phyloP scores from a whole-genome alignment of 768 basidiomycete species.

The Lepiota venenata region DNA sequence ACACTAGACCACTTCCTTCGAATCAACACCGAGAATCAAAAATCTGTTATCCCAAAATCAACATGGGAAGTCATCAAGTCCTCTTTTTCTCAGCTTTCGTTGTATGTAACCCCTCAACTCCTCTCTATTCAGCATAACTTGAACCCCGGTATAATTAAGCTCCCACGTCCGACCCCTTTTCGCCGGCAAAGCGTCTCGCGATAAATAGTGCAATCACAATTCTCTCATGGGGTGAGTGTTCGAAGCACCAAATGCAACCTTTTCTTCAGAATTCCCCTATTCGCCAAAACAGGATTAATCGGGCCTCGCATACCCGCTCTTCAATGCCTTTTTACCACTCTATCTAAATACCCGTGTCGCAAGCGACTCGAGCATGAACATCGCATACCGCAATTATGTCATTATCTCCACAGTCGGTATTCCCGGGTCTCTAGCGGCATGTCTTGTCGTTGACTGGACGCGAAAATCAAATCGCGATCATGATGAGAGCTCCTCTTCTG shows the following conservation, averaged over 20 bases:
- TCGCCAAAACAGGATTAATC: conserved; percentile 29
- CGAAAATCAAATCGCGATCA: conserved; percentile 21
- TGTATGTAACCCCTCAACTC: conserved; percentile 26
- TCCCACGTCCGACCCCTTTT: conserved; percentile 51
- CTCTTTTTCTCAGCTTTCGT: conserved; percentile 35
- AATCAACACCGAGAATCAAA: conserved; percentile 22
- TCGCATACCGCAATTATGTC: conserved; percentile 45
- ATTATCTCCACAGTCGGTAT: conserved; percentile 45
- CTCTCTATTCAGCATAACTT: neutral
- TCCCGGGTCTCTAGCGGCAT: conserved; percentile 45
- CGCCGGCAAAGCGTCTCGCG: conserved; percentile 36
- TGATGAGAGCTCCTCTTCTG: neutral
- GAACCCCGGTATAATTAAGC: conserved; percentile 16
- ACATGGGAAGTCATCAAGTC: conserved; percentile 26
- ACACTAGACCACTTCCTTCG: conserved; percentile 38
- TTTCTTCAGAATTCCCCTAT: neutral
- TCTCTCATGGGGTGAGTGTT: conserved; percentile 43
- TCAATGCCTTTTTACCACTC: conserved; percentile 47
- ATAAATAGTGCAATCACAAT: conserved; percentile 47
- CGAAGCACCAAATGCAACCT: neutral
- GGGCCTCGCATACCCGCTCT: conserved; percentile 55
- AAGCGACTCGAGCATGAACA: conserved; percentile 18
- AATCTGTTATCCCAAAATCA: conserved; percentile 16
- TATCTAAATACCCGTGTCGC: conserved; percentile 37
- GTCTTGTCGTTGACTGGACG: conserved; percentile 42